Base-by-base conservation (phyloP, 305 asterid species). In the Plantago coronopus region DNA sequence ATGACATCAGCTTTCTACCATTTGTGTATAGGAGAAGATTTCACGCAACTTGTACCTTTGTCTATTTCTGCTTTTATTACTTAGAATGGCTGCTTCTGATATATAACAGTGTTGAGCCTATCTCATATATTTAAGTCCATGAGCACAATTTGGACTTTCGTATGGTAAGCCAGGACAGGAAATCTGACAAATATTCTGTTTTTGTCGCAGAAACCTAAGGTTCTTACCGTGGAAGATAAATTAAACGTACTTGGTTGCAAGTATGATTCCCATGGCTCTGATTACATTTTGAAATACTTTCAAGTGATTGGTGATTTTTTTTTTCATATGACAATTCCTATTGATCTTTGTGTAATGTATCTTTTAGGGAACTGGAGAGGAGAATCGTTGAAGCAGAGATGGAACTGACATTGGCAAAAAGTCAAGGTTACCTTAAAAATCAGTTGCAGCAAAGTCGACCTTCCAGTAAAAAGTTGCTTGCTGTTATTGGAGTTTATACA, bases 341-440 rank as follows among this genome's bases (percentile, higher is more conserved):
- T 51, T 45, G 4, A 54, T 37, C 70, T 69, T 34, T 54, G 51
- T 17, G 25, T 50, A 45, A 38, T 67, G 48, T 49, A 47, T 58
- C 61, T 64, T 54, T 49, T 62, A 80, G 85, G 76, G 91, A 83
- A 53, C 57, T 89, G 74, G 82, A 89, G 79, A 78, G 85, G 70
- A 85, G 82, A 72, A 85, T 93, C 61, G 97, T 83, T 76, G 95
- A 87, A 70, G 79, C 82, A 51, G 97, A 93, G 86, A 93, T 89
- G 97, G 97, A 93, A 66, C 59, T 93, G 77, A 82, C 99, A 15
- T 62, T 85, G 69, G 99, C 97, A 12, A 93, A 93, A 86, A 85
- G 96, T 77, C 86, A 93, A 77, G 99, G 99, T 51, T 93, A 76
- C 75, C 96, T 93, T 62, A 85, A 82, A 80, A 87, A 78, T 66